Evolutionary conservation across 257 asterid species (phyloP), one percentile per base, ranked within the genome.

Genomic region (Fraxinus excelsior): DNA sequence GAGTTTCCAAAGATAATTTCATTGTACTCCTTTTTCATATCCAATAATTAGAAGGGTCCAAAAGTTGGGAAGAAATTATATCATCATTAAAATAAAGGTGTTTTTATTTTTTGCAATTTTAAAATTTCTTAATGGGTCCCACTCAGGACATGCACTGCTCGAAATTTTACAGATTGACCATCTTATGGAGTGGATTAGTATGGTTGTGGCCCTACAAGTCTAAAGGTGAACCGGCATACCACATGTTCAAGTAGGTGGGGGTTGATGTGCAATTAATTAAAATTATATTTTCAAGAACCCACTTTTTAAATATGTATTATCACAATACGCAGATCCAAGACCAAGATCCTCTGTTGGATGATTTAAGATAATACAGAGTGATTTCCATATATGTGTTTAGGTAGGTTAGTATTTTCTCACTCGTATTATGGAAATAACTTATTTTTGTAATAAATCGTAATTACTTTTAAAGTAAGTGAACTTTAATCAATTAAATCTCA

Each of bases 181-280:
- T 31, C 70, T n/a, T 28, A 5, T 67, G 71, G 37, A 44, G 73
- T 77, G 58, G 75, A 62, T 74, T 75, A 60, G 80, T 75, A 74
- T 65, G 85, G 86, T 40, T 38, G 53, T 77, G 88, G 84, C 21
- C 88, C 88, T 74, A 80, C 88, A 40, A 18, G 69, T 70, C 79
- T 44, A 76, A 79, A 76, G 75, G 62, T 71, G 31, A 60, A 76
- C 86, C 88, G 38, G 78, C 88, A 85, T 71, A 82, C 75, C 88
- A 82, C 88, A 80, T 85, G 88, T 51, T 65, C 81, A n/a, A 71
- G 81, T 85, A 21, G 83, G 81, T 82, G 83, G 81, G 58, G 80
- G 64, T 85, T 74, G 78, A 74, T 75, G 76, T 58, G 71, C 60
- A 78, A 78, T 84, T 84, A 75, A 40, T 31, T 40, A 29, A 9